Evolutionary conservation across 257 asterid species (phyloP).

Genomic region (Euphrasia confusa): DNA sequence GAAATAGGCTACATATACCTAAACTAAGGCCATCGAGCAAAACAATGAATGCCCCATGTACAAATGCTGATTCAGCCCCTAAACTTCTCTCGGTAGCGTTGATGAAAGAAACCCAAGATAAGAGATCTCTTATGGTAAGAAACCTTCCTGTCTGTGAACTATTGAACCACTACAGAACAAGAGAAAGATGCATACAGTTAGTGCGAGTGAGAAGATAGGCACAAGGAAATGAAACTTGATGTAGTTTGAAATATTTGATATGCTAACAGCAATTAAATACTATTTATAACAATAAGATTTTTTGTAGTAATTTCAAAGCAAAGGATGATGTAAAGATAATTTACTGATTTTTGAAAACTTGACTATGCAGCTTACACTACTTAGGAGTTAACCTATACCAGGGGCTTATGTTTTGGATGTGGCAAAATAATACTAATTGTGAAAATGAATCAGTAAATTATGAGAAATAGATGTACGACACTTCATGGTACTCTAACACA

Average conservation of each 20-base stretch:
- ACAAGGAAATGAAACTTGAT: constrained; percentile 10
- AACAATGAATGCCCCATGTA: constrained; percentile 84
- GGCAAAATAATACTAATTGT: background rate
- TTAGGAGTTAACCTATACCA: too few species aligned
- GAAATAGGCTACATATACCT: constrained; percentile 41
- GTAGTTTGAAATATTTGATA: constrained; percentile 1
- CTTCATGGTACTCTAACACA: background rate
- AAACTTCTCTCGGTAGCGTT: constrained; percentile 52
- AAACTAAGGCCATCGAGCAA: constrained; percentile 80
- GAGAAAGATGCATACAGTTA: constrained; percentile 19
- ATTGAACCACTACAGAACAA: constrained; percentile 88
- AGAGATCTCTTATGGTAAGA: constrained; percentile 87
- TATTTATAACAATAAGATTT: background rate
- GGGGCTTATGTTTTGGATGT: background rate
- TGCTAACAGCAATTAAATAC: background rate
- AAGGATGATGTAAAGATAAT: background rate
- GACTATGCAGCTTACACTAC: background rate
- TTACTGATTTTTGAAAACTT: constrained; percentile 1
- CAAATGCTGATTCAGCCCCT: constrained; percentile 57
- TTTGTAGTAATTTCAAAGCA: background rate
- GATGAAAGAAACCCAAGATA: constrained; percentile 86
- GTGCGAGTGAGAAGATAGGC: constrained; percentile 11
- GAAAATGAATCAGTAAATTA: constrained; percentile 1
- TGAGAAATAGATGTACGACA: background rate
- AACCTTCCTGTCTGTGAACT: constrained; percentile 65